Evolutionary conservation across 306 rosid species (phyloP).

Genomic region (Cyclanthera cordifolia): DNA sequence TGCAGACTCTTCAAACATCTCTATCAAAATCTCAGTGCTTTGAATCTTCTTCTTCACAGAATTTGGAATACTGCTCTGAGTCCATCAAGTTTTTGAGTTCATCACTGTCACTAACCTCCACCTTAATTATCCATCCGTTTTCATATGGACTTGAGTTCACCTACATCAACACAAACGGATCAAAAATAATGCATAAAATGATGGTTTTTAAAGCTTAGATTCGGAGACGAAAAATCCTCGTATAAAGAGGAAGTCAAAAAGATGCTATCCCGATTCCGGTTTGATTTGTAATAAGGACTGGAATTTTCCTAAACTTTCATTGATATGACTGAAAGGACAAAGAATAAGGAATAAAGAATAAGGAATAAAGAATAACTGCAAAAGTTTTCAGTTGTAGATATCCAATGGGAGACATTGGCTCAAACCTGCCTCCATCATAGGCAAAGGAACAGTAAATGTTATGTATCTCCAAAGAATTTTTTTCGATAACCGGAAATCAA

Average conservation of each 20-base stretch:
- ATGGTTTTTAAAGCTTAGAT: neutral
- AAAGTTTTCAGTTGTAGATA: neutral
- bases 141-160: conserved; percentile 72
- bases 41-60: conserved; percentile 93
- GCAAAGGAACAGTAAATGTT: neutral
- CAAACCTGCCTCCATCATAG: too few relatives aligned
- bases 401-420: neutral
- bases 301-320: neutral
- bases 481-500: too few relatives aligned
- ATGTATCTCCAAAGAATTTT: neutral
- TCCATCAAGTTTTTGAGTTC: conserved; percentile 75
- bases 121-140: conserved; percentile 84
- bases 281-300: neutral
- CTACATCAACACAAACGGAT: conserved; percentile 21
- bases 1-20: neutral
- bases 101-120: conserved; percentile 37
- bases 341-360: neutral
- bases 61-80: conserved; percentile 67
- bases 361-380: neutral
- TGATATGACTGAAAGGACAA: neutral
- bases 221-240: neutral
- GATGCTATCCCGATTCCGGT: neutral
- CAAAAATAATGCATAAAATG: conserved; percentile 1
- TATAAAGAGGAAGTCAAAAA: neutral
- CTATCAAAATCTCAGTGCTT: conserved; percentile 32